phyloP scores from a whole-genome alignment of 257 asterid species.

The Fraxinus cuspidata region DNA sequence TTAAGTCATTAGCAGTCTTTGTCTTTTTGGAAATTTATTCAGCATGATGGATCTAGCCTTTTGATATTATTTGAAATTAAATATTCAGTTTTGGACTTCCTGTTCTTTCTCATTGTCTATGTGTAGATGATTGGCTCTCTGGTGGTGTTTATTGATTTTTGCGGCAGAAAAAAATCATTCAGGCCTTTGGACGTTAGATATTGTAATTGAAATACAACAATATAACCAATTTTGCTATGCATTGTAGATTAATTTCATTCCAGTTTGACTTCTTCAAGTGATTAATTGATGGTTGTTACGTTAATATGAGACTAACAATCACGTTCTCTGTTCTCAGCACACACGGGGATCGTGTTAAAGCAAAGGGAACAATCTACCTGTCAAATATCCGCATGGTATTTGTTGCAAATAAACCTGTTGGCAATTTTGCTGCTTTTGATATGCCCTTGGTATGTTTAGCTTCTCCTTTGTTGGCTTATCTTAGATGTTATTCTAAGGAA shows the following conservation, averaged over 20 bases:
- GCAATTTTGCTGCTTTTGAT: constrained; percentile 71
- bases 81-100: not conserved
- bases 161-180: not conserved
- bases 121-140: not conserved
- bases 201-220: not conserved
- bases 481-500: not conserved
- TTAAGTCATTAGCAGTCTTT: not conserved
- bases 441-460: constrained; percentile 78
- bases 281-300: constrained; percentile 13
- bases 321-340: constrained; percentile 41
- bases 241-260: not conserved
- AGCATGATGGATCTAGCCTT: not conserved
- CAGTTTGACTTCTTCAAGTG: constrained; percentile 4
- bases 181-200: not conserved
- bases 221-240: not conserved
- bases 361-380: constrained; percentile 82
- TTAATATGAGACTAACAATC: not conserved
- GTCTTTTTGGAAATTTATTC: not conserved
- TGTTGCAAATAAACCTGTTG: constrained; percentile 78
- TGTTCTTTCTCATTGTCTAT: not conserved
- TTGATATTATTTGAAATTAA: not conserved
- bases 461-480: constrained; percentile 8
- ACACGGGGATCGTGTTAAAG: constrained; percentile 72
- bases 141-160: not conserved
- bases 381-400: constrained; percentile 94